Conservation (phyloP, 2,329 filamentous ascomycete genomes). For the Cordyceps cateniannulata region DNA sequence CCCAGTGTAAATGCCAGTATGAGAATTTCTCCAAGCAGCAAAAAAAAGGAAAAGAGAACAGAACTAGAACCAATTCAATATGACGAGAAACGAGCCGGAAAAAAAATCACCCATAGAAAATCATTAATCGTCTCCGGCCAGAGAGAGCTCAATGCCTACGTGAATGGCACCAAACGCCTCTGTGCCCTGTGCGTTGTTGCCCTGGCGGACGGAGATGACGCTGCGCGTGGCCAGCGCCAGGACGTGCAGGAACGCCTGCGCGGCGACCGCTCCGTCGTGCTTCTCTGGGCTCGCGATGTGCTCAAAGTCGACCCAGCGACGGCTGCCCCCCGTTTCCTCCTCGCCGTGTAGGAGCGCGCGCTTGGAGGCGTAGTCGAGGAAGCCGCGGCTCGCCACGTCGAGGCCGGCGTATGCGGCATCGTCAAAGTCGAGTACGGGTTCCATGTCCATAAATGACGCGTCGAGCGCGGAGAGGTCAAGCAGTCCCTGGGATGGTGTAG, state of each 20-base stretch:
- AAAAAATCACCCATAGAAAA: not conserved
- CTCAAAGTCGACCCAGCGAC: slow-evolving; percentile 58
- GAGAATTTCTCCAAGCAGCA: not conserved
- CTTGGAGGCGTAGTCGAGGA: slow-evolving; percentile 37
- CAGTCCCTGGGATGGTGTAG: slow-evolving; percentile 20
- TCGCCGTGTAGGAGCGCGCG: slow-evolving; percentile 27
- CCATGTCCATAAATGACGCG: slow-evolving; percentile 21
- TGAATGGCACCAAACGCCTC: slow-evolving; percentile 41
- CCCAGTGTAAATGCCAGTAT: not conserved
- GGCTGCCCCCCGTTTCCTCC: slow-evolving; percentile 22
- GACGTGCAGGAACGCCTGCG: slow-evolving; percentile 70
- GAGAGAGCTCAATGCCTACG: slow-evolving; percentile 31
- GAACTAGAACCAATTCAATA: not conserved
- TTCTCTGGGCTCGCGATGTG: slow-evolving; percentile 55
- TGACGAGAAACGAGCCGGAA: too few species aligned
- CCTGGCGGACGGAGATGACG: slow-evolving; percentile 57
- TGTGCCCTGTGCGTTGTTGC: slow-evolving; percentile 25
- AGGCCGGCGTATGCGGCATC: slow-evolving; percentile 25
- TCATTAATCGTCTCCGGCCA: not conserved
- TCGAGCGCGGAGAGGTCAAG: slow-evolving; percentile 29
- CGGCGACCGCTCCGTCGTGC: slow-evolving; percentile 55
- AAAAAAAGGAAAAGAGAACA: not conserved
- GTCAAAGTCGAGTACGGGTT: slow-evolving; percentile 16
- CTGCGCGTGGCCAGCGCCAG: slow-evolving; percentile 64
- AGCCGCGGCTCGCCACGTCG: slow-evolving; percentile 40